Evolutionary conservation across 75 land plant species (phyloP).

Genomic region (Ceratopteris richardii): DNA sequence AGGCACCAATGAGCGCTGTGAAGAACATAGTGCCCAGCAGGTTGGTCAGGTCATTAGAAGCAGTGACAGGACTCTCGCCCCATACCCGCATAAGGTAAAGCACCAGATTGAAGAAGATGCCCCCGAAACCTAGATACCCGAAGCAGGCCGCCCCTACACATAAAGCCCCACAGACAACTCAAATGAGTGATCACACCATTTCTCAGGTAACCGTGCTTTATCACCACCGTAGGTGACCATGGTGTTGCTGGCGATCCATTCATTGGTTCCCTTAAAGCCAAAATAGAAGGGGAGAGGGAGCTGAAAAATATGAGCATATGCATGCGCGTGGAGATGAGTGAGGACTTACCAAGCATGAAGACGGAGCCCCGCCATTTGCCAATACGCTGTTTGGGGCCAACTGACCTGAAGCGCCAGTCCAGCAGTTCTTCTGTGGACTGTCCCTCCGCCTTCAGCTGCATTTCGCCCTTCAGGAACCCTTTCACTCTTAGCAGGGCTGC

Average conservation of each 20-base stretch:
- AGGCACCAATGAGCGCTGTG: constrained; percentile 51
- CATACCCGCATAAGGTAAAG: constrained; percentile 42
- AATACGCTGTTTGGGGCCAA: not conserved
- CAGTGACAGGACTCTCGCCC: constrained; percentile 36
- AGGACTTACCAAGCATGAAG: not conserved
- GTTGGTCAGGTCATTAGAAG: constrained; percentile 49
- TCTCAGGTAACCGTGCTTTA: not conserved
- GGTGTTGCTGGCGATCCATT: not conserved
- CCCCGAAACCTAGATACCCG: constrained; percentile 9
- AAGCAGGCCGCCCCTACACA: constrained; percentile 1
- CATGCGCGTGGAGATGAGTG: too few relatives aligned
- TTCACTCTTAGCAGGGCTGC: too few relatives aligned
- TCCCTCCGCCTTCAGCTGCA: not conserved
- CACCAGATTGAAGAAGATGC: constrained; percentile 43
- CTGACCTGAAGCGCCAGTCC: constrained; percentile 2
- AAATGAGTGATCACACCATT: not conserved
- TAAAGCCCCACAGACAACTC: not conserved
- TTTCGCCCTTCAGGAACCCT: not conserved
- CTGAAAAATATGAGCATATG: not conserved
- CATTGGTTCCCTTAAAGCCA: not conserved
- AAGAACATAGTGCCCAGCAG: constrained; percentile 52
- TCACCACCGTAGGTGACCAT: not conserved
- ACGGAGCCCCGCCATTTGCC: not conserved
- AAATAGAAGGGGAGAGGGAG: not conserved
- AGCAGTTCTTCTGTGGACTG: not conserved